Evolutionary conservation across 257 asterid species (phyloP).

Genomic region (Ajuga chamaepitys): DNA sequence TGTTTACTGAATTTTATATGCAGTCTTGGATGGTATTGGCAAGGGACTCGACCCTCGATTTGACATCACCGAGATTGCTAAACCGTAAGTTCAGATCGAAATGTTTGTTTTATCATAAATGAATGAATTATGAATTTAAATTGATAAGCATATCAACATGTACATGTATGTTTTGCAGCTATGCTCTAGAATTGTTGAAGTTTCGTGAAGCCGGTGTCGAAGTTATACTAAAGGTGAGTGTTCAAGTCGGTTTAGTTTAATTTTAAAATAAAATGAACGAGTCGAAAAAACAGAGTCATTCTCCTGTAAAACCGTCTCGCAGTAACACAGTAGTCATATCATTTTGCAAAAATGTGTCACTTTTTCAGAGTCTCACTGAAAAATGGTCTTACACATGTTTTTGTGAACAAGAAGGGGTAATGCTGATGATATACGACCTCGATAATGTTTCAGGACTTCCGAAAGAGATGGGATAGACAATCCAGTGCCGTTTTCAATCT

Average conservation of each 20-base stretch:
- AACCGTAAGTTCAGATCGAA: constrained; percentile 86
- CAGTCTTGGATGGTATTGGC: constrained; percentile 97
- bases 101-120: neutral
- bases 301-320: no score
- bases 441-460: constrained; percentile 58
- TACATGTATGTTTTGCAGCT: constrained; percentile 30
- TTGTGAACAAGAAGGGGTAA: neutral
- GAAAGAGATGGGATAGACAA: constrained; percentile 90
- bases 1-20: constrained; percentile 18
- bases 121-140: neutral
- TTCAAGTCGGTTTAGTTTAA: neutral
- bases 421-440: neutral
- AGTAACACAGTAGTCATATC: no score
- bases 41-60: constrained; percentile 98
- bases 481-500: constrained; percentile 81
- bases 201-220: constrained; percentile 97
- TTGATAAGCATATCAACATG: neutral
- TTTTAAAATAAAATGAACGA: neutral
- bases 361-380: no score
- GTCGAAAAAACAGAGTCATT: no score
- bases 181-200: constrained; percentile 84
- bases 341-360: no score
- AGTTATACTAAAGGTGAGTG: constrained; percentile 67
- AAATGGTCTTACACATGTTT: no score
- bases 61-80: constrained; percentile 96